Evolutionary conservation across 176 grass and related monocot genomes (phyloP), one percentile per base, ranked within the genome.

Genomic region (Lolium rigidum): DNA sequence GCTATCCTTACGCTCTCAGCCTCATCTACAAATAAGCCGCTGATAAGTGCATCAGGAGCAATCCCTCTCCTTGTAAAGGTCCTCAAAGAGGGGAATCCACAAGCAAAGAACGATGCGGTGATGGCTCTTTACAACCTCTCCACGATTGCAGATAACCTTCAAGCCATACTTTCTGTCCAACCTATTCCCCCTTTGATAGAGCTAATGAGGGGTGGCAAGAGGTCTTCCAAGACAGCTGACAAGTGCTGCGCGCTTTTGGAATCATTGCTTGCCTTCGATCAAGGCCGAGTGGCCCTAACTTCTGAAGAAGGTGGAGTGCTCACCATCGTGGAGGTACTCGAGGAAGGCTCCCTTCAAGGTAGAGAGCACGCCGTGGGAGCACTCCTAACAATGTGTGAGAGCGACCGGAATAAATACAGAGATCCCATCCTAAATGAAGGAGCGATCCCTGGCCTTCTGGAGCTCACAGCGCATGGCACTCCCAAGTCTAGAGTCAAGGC

Each of bases 81-180:
- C 71, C 86, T 98, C 24, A 82, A 83, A 76, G 83, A 94, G 48
- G 96, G 96, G 26, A 98, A 91, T 72, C 84, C 84, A 55, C 96
- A 98, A 79, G 93, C 93, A 44, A 92, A 92, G 85, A 85, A 69
- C 66, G 96, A 98, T 5, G 85, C 96, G 10, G 84, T 95, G 21
- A 91, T 89, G 96, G 90, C 96, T 82, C 88, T 98, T 8, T 95
- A 94, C 84, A 98, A 98, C 83, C 93, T 98, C 61, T 95, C 92
- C 55, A 98, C 93, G 0, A 74, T 94, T 49, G 69, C 81, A 24
- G 84, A 89, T 50, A 98, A 95, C 56, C 88, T 98, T 31, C 66
- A 78, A 9, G 41, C 70, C 10, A 93, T 98, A 79, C 88, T 95
- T 14, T 85, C 91, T 41, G 86, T 95, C 6, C 91, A 89, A 50